These are phyloP conservation scores for Neospora caninum DNA, from an alignment of 169 alveolate species.

Conservation along the genomic window DNA sequence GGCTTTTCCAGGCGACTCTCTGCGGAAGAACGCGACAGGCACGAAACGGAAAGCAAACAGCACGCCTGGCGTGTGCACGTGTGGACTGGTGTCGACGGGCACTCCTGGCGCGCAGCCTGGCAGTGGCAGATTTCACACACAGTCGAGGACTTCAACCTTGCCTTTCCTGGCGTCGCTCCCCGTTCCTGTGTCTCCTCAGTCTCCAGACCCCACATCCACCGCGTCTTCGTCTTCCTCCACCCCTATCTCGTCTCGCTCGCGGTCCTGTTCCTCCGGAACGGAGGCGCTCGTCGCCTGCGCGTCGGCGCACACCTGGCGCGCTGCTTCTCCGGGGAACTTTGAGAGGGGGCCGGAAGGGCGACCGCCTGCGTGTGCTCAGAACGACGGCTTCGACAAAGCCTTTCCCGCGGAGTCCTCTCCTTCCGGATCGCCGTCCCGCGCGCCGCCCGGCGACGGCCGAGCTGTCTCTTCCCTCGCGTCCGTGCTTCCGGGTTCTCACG, in stretches of 20 bases:
- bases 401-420: background rate
- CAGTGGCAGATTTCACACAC: no score
- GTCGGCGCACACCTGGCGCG: no score
- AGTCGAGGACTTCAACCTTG: no score
- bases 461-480: background rate
- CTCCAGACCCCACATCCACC: background rate
- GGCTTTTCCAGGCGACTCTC: no score
- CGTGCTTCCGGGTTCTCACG: background rate
- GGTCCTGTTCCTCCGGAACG: background rate
- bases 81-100: no score
- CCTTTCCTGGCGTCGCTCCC: background rate
- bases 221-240: background rate
- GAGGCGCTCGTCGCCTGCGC: background rate
- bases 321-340: no score
- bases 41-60: no score
- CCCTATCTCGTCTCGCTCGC: conserved; percentile 6
- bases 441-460: background rate
- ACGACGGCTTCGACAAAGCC: background rate
- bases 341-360: background rate
- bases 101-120: no score
- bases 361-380: background rate
- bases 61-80: no score
- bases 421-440: background rate
- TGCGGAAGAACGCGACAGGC: no score
- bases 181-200: background rate